Evolutionary conservation across 1,284 basidiomycete species (phyloP).

Genomic region (Entoloma clypeatum): DNA sequence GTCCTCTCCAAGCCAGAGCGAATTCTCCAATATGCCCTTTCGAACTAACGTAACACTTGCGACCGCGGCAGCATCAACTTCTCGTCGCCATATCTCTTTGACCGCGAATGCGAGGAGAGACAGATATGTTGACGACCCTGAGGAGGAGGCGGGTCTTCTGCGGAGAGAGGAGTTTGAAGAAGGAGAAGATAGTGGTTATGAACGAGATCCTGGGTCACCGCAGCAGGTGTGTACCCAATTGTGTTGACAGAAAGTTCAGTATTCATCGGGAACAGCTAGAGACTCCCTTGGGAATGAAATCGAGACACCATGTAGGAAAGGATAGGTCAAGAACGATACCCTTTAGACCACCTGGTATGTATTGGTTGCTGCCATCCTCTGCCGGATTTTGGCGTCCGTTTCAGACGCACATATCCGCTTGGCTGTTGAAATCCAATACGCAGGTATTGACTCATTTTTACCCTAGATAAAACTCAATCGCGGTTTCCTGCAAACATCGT

Average conservation of each 20-base stretch:
- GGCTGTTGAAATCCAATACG: no score
- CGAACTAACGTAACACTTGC: slow-evolving; percentile 23
- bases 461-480: slow-evolving; percentile 62
- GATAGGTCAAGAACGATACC: slow-evolving; percentile 78
- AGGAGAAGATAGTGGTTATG: no score
- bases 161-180: slow-evolving; percentile 30
- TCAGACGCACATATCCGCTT: no score
- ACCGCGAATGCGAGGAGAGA: slow-evolving; percentile 42
- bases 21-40: slow-evolving; percentile 29
- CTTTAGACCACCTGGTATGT: slow-evolving; percentile 68
- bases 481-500: slow-evolving; percentile 83
- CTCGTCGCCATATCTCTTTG: slow-evolving; percentile 27
- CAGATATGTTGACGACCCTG: slow-evolving; percentile 56
- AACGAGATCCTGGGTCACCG: slow-evolving; percentile 11
- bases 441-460: slow-evolving; percentile 10
- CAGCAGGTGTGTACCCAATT: slow-evolving; percentile 21
- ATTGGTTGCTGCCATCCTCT: background rate
- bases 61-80: slow-evolving; percentile 33
- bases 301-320: slow-evolving; percentile 28
- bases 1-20: slow-evolving; percentile 25
- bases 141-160: slow-evolving; percentile 52
- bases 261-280: slow-evolving; percentile 12
- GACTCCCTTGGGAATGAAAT: slow-evolving; percentile 14
- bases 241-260: background rate
- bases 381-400: background rate